phyloP scores from a whole-genome alignment of 257 asterid species.

The Sherardia arvensis region DNA sequence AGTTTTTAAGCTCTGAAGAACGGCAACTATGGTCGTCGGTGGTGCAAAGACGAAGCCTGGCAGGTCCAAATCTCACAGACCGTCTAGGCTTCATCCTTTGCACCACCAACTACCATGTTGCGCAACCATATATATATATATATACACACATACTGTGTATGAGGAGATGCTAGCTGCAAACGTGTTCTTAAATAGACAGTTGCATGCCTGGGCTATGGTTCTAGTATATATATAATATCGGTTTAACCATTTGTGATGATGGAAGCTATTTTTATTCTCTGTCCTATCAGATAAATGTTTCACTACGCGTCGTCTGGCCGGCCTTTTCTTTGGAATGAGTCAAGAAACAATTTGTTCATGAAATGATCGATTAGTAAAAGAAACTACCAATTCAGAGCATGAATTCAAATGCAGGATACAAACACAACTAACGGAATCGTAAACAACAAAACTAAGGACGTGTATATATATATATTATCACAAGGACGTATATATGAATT shows the following conservation, averaged over 20 bases:
- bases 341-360: too few relatives aligned
- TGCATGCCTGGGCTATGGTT: not conserved
- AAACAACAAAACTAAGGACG: too few relatives aligned
- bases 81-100: slow-evolving; percentile 6
- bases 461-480: too few relatives aligned
- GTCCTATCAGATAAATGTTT: not conserved
- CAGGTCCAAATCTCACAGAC: not conserved
- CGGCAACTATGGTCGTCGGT: not conserved
- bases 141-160: too few relatives aligned
- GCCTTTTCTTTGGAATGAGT: not conserved
- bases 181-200: slow-evolving; percentile 1
- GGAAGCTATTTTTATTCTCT: not conserved
- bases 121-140: not conserved
- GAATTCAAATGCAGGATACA: too few relatives aligned
- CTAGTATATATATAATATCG: not conserved
- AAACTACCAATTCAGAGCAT: too few relatives aligned
- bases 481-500: too few relatives aligned
- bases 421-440: too few relatives aligned
- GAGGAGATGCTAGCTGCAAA: not conserved
- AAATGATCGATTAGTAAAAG: too few relatives aligned
- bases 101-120: slow-evolving; percentile 11
- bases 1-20: not conserved
- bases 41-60: slow-evolving; percentile 10
- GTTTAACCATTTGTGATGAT: not conserved
- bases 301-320: not conserved